These are phyloP conservation scores for Canavalia gladiata DNA, from an alignment of 306 rosid species.

Conservation along the genomic window DNA sequence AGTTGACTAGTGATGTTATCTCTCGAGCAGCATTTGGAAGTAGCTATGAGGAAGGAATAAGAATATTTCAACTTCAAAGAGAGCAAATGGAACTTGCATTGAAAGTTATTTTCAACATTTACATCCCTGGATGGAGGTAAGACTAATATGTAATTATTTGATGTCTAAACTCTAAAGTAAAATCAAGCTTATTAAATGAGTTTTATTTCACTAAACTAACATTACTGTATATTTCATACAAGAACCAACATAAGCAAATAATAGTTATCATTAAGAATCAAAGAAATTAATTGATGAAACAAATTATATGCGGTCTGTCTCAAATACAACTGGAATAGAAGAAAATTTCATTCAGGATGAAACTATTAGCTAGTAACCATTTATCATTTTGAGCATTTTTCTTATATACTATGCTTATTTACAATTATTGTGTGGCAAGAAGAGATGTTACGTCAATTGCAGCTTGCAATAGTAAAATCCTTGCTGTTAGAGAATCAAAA, in stretches of 20 bases:
- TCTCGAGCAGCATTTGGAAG: slow-evolving; percentile 63
- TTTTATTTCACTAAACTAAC: neutral
- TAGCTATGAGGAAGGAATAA: slow-evolving; percentile 61
- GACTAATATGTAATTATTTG: neutral
- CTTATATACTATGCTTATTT: neutral
- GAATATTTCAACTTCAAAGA: slow-evolving; percentile 59
- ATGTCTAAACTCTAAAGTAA: neutral
- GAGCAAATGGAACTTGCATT: slow-evolving; percentile 40
- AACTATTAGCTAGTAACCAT: neutral
- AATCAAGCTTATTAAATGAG: neutral
- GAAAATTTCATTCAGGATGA: neutral
- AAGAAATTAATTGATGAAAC: neutral
- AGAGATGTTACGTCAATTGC: neutral
- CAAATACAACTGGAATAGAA: neutral
- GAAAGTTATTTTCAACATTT: neutral
- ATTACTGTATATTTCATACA: neutral
- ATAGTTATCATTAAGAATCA: neutral
- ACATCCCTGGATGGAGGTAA: slow-evolving; percentile 68
- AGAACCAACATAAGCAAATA: neutral
- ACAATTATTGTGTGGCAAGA: neutral
- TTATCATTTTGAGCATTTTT: neutral
- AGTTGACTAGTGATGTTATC: slow-evolving; percentile 52
- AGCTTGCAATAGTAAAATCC: neutral
- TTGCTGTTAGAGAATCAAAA: neutral
- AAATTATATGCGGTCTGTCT: neutral